Evolutionary conservation across 2,329 filamentous ascomycete species (phyloP), one percentile per base, ranked within the genome.

Genomic region (Bipolaris cookei): DNA sequence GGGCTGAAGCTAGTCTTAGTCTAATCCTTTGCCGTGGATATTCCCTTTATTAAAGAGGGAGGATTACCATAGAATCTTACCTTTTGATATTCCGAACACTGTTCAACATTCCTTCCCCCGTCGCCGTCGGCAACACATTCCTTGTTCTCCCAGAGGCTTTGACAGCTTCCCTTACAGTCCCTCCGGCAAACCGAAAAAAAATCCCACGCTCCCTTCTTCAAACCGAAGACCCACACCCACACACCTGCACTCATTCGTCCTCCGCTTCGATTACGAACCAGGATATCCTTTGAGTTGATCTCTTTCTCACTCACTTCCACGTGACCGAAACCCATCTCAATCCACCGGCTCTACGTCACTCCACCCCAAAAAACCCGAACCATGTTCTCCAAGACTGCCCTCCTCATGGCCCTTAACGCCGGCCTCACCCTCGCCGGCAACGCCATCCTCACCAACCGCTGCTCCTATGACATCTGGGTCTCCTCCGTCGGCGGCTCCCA

Each of bases 381-480:
- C 10, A 69, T 70, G 66, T 54, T 67, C 39, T 53, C 62, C 54
- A 70, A 65, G 49, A 43, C 46, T 35, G 45, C 61, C 38, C 23
- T 67, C 51, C 37, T 58, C 43, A 39, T 56, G 32, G 63, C 62
- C 21, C 42, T 66, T 48, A 62, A 69, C 58, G 62, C 60, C 21
- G 54, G 59, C 37, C 55, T 68, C 42, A 59, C 57, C 34, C 35
- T 56, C 20, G 66, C 67, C 25, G 65, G 69, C 35, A 69, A 68
- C 28, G 65, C 64, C 37, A 54, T 69, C 44, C 46, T 71, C 49
- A 58, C 55, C 55, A 71, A 71, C 57, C 64, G 59, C 47, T 71
- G 69, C 50, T 13, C 49, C 25, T 67, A 68, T 56, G 69, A 71
- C 54, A 55, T 71, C 44, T 71, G 65, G 65, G 51, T 70, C 38